These are phyloP conservation scores for Chalciporus sphaerocephalus DNA, from an alignment of 768 basidiomycete genomes.

Conservation along the genomic window DNA sequence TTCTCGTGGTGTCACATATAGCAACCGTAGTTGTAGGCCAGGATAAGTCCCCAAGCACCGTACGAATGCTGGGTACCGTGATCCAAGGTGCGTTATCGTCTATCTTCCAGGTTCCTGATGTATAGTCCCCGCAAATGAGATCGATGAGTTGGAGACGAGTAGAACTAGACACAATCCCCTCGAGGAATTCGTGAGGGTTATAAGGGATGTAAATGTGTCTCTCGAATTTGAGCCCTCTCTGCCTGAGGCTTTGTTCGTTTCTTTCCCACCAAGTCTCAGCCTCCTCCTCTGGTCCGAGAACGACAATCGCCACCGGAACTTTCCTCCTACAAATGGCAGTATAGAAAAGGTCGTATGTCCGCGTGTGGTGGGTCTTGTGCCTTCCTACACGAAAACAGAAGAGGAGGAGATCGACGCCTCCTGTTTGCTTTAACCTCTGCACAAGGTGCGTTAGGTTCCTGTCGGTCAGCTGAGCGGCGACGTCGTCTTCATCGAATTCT, in stretches of 20 bases:
- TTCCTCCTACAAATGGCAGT: conserved; percentile 29
- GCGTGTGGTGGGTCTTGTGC: conserved; percentile 13
- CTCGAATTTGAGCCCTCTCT: conserved; percentile 22
- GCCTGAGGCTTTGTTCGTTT: conserved; percentile 20
- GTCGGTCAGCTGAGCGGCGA: conserved; percentile 10
- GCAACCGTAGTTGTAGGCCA: conserved; percentile 20
- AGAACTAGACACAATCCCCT: background rate
- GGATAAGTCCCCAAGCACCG: conserved; percentile 14
- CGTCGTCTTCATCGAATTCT: conserved; percentile 12
- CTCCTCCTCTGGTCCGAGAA: conserved; percentile 32
- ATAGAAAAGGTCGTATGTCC: conserved; percentile 31
- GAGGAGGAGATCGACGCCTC: conserved; percentile 23
- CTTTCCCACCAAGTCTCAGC: conserved; percentile 25
- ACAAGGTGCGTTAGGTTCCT: conserved; percentile 15
- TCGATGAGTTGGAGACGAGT: conserved; percentile 1
- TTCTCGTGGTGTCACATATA: conserved; percentile 14
- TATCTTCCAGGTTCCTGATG: conserved; percentile 14
- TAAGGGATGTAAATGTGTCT: conserved; percentile 25
- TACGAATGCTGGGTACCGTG: conserved; percentile 15
- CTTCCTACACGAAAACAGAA: conserved; percentile 28
- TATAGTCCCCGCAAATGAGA: conserved; percentile 11
- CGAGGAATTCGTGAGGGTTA: background rate
- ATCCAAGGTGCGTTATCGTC: conserved; percentile 6
- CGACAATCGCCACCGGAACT: conserved; percentile 27
- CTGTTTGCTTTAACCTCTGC: conserved; percentile 11